Conservation (phyloP, 2,329 filamentous ascomycete genomes). For the Coniochaeta sp. region DNA sequence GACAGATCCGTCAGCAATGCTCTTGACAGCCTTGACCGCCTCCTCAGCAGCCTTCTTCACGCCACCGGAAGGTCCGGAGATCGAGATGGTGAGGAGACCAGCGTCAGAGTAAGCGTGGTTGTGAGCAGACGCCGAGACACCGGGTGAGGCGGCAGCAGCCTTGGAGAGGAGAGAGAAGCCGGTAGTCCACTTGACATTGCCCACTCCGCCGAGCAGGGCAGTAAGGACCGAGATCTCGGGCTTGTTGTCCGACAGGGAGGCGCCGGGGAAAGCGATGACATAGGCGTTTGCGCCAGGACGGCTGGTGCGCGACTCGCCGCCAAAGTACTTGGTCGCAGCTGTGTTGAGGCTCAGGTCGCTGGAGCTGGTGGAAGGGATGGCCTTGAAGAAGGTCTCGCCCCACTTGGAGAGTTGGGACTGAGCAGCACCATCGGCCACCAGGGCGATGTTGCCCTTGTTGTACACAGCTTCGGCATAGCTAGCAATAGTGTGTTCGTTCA, state of each 20-base stretch:
- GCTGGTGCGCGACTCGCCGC: conserved; percentile 86
- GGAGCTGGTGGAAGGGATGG: conserved; percentile 47
- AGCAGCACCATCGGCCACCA: conserved; percentile 83
- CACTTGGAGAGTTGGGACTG: conserved; percentile 74
- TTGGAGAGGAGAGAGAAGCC: conserved; percentile 89
- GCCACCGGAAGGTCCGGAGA: conserved; percentile 66
- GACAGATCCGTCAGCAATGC: conserved; percentile 66
- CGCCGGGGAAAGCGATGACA: conserved; percentile 88
- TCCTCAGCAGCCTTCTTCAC: conserved; percentile 69
- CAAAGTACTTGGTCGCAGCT: conserved; percentile 75
- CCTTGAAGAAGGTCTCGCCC: conserved; percentile 87
- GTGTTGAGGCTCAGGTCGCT: conserved; percentile 48
- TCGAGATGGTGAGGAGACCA: conserved; percentile 76
- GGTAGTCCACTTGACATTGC: conserved; percentile 89
- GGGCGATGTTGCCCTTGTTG: conserved; percentile 80
- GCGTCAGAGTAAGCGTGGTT: conserved; percentile 90
- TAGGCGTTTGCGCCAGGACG: conserved; percentile 72
- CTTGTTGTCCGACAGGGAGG: conserved; percentile 74
- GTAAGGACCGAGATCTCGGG: conserved; percentile 83
- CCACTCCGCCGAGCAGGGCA: conserved; percentile 81
- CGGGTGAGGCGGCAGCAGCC: conserved; percentile 58
- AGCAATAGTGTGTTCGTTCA: conserved; percentile 67
- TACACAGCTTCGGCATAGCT: conserved; percentile 74
- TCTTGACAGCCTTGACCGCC: conserved; percentile 75
- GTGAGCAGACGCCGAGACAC: conserved; percentile 62